These are phyloP conservation scores for Ustilago curta DNA, from an alignment of 1,284 basidiomycete genomes.

Conservation along the genomic window DNA sequence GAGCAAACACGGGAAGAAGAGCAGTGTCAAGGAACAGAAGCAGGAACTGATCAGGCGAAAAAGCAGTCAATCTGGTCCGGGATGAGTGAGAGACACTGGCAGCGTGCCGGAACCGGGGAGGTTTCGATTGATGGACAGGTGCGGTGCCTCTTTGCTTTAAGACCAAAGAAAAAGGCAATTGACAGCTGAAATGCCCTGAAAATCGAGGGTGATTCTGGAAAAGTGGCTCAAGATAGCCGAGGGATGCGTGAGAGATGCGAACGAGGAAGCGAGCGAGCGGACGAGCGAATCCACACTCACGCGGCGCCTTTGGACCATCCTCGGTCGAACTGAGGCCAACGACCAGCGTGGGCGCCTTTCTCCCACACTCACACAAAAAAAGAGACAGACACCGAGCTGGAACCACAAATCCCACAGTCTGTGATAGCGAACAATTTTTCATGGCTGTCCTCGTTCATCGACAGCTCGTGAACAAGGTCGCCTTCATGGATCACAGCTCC, in stretches of 20 bases:
- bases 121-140: not conserved
- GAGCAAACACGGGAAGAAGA: not conserved
- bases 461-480: too few relatives aligned
- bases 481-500: too few relatives aligned
- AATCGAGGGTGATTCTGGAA: conserved; percentile 19
- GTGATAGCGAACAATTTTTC: too few relatives aligned
- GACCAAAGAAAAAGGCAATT: not conserved
- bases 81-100: conserved; percentile 4
- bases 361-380: not conserved
- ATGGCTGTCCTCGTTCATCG: too few relatives aligned
- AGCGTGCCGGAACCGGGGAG: not conserved
- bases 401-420: not conserved
- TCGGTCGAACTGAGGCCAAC: conserved; percentile 24
- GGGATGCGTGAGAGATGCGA: not conserved
- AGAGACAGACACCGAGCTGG: not conserved
- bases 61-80: conserved; percentile 7
- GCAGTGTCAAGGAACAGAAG: conserved; percentile 6
- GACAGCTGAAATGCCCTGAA: conserved; percentile 6
- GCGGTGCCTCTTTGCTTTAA: not conserved
- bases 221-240: not conserved
- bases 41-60: not conserved
- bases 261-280: too few relatives aligned
- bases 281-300: not conserved
- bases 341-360: not conserved
- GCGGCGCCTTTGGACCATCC: not conserved